These are phyloP conservation scores for Hypoxylon crocopeplum DNA, from an alignment of 495 filamentous ascomycete genomes.

Conservation along the genomic window DNA sequence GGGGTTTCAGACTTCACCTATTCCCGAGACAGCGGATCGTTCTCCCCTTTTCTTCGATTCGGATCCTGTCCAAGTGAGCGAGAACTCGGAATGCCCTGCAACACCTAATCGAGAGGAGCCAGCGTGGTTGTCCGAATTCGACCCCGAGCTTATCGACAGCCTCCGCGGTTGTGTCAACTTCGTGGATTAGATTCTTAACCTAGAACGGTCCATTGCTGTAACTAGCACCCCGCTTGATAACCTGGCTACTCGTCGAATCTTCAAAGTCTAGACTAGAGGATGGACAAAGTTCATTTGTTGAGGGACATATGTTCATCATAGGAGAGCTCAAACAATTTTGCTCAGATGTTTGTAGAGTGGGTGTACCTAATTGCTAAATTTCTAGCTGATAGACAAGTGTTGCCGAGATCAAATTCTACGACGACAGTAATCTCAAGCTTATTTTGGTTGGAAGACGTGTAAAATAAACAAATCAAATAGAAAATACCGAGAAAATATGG, in stretches of 20 bases:
- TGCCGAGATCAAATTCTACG: no score
- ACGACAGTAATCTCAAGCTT: no score
- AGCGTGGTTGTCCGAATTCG: slow-evolving; percentile 56
- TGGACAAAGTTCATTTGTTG: background rate
- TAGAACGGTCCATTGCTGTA: no score
- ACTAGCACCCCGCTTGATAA: no score
- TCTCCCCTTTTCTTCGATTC: slow-evolving; percentile 14
- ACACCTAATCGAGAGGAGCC: slow-evolving; percentile 38
- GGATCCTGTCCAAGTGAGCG: slow-evolving; percentile 12
- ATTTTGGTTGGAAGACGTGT: no score
- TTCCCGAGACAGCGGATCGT: background rate
- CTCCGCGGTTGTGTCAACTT: slow-evolving; percentile 59
- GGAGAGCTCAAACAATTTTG: background rate
- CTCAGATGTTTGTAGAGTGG: background rate
- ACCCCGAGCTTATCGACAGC: slow-evolving; percentile 54
- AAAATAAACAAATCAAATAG: no score
- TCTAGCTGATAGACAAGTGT: no score
- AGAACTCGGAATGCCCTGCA: slow-evolving; percentile 2
- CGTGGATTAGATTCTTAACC: slow-evolving; percentile 37
- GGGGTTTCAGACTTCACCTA: background rate
- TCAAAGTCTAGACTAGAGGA: no score
- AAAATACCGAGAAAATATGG: no score
- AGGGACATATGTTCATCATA: background rate
- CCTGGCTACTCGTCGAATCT: no score
- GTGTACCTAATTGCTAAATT: no score